A percentile compares a stretch with the other conserved stretches of the same genome.
Conservation (phyloP, 495 filamentous ascomycete species). For the Emericellopsis terricola region DNA sequence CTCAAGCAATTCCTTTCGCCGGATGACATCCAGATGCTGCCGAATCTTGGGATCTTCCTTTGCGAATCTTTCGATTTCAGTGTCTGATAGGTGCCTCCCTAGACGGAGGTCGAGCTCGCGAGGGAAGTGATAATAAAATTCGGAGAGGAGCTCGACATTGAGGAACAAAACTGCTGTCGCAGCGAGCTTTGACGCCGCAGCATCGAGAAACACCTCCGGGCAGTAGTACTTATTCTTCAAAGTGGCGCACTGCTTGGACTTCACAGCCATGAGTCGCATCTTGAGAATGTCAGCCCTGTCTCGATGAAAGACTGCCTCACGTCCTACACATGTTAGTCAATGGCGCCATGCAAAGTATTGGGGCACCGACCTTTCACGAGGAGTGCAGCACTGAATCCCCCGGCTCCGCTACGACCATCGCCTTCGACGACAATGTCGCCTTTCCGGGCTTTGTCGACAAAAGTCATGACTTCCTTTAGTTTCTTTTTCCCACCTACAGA, state of each 20-base stretch:
- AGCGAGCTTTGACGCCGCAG: constrained; percentile 87
- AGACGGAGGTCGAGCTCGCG: constrained; percentile 77
- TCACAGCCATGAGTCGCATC: constrained; percentile 73
- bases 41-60: constrained; percentile 79
- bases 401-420: constrained; percentile 65
- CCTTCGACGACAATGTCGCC: constrained; percentile 73
- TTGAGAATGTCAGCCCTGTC: constrained; percentile 78
- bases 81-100: constrained; percentile 59
- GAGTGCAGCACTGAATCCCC: constrained; percentile 75
- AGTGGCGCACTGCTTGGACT: constrained; percentile 67
- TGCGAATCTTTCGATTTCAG: constrained; percentile 77
- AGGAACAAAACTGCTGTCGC: constrained; percentile 92
- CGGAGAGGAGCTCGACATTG: constrained; percentile 88
- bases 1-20: constrained; percentile 82
- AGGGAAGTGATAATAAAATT: constrained; percentile 96
- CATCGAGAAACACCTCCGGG: constrained; percentile 92
- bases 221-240: constrained; percentile 87
- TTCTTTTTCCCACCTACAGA: constrained; percentile 63
- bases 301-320: constrained; percentile 83
- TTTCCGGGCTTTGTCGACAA: constrained; percentile 74
- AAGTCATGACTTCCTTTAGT: constrained; percentile 72
- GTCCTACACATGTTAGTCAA: constrained; percentile 32
- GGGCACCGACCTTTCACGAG: constrained; percentile 49
- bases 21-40: constrained; percentile 77
- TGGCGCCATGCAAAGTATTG: not conserved